Evolutionary conservation across 2,329 filamentous ascomycete genomes (phyloP).

Genomic region (Didymella exigua): DNA sequence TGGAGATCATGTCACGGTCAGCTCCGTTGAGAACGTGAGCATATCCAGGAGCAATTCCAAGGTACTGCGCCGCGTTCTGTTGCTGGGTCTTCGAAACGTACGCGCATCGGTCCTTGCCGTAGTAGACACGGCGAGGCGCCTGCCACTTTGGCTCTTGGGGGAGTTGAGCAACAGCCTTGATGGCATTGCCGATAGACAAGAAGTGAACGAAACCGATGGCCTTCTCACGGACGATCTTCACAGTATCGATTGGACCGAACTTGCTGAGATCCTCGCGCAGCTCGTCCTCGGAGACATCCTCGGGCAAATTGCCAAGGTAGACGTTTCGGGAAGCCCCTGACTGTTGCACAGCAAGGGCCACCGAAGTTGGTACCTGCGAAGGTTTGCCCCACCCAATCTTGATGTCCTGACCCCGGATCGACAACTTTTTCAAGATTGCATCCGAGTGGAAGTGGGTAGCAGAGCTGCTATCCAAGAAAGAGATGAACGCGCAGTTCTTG

Average conservation of each 20-base stretch:
- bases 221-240: conserved; percentile 98
- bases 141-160: conserved; percentile 98
- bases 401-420: conserved; percentile 98
- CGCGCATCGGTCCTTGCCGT: conserved; percentile 96
- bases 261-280: conserved; percentile 93
- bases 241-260: conserved; percentile 93
- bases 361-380: conserved; percentile 95
- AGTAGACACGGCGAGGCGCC: conserved; percentile 92
- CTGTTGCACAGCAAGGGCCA: conserved; percentile 96
- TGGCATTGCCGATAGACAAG: conserved; percentile 94
- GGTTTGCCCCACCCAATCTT: conserved; percentile 99
- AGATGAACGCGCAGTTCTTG: conserved; percentile 99
- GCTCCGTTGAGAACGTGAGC: conserved; percentile 95
- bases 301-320: conserved; percentile 89
- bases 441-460: conserved; percentile 99
- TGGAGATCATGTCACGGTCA: conserved; percentile 95
- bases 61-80: conserved; percentile 97
- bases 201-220: conserved; percentile 98
- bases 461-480: conserved; percentile 95
- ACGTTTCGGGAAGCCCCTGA: conserved; percentile 96
- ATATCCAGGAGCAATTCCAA: conserved; percentile 95
- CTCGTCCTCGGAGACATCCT: conserved; percentile 90
- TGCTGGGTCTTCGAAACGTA: conserved; percentile 99
- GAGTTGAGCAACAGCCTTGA: conserved; percentile 96
- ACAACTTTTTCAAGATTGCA: conserved; percentile 98